Conservation (phyloP, 78 protist genomes). For the Dictyostelium purpureum region DNA sequence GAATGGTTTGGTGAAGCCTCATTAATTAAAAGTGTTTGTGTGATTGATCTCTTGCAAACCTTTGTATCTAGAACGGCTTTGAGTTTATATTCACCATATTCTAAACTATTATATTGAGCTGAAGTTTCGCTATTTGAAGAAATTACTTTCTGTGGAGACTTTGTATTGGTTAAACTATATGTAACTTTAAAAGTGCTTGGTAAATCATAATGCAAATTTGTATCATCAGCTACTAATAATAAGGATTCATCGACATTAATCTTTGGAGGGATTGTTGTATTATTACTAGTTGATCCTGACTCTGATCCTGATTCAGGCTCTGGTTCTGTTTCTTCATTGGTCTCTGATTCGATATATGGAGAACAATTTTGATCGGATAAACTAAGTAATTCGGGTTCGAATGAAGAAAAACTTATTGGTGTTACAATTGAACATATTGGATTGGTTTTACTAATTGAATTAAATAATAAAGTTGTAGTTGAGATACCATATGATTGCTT, state of each 20-base stretch:
- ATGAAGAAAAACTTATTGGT: not conserved
- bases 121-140: not conserved
- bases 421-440: not conserved
- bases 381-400: not conserved
- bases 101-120: not conserved
- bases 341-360: not conserved
- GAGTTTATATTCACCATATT: not conserved
- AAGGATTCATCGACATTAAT: too few relatives aligned
- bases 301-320: not conserved
- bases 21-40: not conserved
- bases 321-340: not conserved
- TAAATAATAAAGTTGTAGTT: not conserved
- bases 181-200: not conserved
- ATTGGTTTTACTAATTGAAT: not conserved
- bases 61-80: not conserved
- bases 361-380: not conserved
- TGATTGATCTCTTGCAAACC: not conserved
- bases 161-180: not conserved
- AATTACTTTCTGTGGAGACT: not conserved
- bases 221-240: not conserved
- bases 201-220: not conserved
- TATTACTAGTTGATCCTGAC: not conserved
- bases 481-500: not conserved
- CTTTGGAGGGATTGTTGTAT: not conserved
- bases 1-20: too few relatives aligned